These are phyloP conservation scores for Apiospora rasikravindrae DNA, from an alignment of 2,329 filamentous ascomycete genomes.

Conservation along the genomic window DNA sequence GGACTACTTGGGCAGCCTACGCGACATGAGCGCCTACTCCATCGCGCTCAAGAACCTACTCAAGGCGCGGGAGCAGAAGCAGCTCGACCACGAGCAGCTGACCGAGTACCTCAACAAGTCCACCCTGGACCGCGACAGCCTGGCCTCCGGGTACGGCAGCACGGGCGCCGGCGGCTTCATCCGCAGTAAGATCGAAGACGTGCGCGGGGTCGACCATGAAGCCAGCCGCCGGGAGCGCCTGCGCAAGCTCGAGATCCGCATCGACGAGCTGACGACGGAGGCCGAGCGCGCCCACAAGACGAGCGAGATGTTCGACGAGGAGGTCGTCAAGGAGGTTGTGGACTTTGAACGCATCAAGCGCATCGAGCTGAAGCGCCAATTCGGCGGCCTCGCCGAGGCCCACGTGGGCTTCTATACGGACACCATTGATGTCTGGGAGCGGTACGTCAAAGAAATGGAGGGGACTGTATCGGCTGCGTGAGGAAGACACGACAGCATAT, in stretches of 20 bases:
- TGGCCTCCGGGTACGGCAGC: slow-evolving; percentile 64
- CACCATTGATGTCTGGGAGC: slow-evolving; percentile 84
- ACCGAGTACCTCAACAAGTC: slow-evolving; percentile 96
- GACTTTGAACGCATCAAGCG: slow-evolving; percentile 98
- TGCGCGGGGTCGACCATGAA: slow-evolving; percentile 95
- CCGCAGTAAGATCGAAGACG: slow-evolving; percentile 93
- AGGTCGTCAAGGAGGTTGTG: slow-evolving; percentile 88
- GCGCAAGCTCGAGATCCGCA: slow-evolving; percentile 88
- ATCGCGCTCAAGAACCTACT: slow-evolving; percentile 84
- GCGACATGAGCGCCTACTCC: slow-evolving; percentile 96
- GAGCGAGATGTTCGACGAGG: slow-evolving; percentile 92
- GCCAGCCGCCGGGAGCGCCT: slow-evolving; percentile 85
- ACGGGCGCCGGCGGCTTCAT: slow-evolving; percentile 82
- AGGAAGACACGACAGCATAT: background rate
- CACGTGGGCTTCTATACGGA: slow-evolving; percentile 87
- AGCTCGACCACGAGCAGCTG: slow-evolving; percentile 94
- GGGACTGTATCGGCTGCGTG: slow-evolving; percentile 48
- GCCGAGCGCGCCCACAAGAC: slow-evolving; percentile 87
- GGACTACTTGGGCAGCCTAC: slow-evolving; percentile 89
- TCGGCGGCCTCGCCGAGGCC: slow-evolving; percentile 81
- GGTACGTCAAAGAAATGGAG: slow-evolving; percentile 88
- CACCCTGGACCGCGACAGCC: slow-evolving; percentile 81
- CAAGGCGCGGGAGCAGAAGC: slow-evolving; percentile 94
- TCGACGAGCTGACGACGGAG: slow-evolving; percentile 88
- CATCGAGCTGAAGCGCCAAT: slow-evolving; percentile 85